A percentile compares a stretch with the other conserved stretches of the same genome.
Conservation (phyloP, 495 filamentous ascomycete species). For the Xanthoparmelia taractica region DNA sequence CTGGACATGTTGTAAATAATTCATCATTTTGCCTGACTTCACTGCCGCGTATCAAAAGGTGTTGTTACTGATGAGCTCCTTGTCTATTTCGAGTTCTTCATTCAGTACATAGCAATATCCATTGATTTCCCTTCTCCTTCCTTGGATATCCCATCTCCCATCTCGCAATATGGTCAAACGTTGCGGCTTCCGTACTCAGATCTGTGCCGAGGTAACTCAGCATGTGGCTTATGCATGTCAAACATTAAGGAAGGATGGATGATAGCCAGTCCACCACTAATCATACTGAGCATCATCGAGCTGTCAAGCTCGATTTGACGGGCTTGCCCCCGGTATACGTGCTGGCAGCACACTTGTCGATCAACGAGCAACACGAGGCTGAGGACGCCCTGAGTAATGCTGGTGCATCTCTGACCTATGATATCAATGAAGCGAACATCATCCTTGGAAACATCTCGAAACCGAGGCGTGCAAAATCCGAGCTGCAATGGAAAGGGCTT, state of each 20-base stretch:
- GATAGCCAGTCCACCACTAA: neutral
- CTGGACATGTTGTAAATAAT: no score
- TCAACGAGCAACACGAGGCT: conserved; percentile 51
- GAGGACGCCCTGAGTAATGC: conserved; percentile 53
- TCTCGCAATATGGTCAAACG: conserved; percentile 2
- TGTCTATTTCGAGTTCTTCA: neutral
- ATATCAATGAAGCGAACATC: conserved; percentile 62
- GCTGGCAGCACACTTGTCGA: conserved; percentile 58
- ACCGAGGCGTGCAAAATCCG: conserved; percentile 63
- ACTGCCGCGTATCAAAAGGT: neutral
- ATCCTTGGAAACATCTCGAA: conserved; percentile 64
- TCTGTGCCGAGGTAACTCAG: no score
- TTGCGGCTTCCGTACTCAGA: neutral
- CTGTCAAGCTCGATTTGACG: conserved; percentile 28
- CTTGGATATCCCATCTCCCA: neutral
- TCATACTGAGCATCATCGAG: neutral
- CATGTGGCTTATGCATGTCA: neutral
- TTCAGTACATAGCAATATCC: neutral
- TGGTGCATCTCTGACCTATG: conserved; percentile 57
- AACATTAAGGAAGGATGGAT: conserved; percentile 6
- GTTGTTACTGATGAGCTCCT: no score
- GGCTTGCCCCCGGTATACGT: conserved; percentile 65
- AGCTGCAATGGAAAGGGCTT: conserved; percentile 59
- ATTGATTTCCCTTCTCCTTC: neutral
- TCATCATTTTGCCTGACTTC: neutral